Conservation (phyloP, 2,329 filamentous ascomycete species). For the Fusarium proliferatum region DNA sequence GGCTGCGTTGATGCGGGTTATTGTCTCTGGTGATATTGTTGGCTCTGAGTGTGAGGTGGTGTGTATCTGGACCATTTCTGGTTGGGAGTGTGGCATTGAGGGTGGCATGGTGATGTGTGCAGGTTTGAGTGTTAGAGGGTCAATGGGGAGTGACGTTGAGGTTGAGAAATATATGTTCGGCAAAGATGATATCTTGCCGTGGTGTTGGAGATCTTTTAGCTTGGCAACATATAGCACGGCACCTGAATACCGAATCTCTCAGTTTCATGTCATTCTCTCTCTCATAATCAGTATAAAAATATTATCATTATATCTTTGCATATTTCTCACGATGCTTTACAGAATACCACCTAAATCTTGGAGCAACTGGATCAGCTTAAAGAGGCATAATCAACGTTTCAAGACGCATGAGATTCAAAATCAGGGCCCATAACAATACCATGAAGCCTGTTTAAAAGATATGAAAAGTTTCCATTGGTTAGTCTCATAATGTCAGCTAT, state of each 20-base stretch:
- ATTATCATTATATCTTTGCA: accelerated
- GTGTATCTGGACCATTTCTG: conserved; percentile 1
- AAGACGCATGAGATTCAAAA: background rate
- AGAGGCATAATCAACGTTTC: too few species aligned
- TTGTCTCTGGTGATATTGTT: background rate
- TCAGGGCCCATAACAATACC: accelerated
- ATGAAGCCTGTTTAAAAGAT: accelerated
- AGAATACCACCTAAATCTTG: too few species aligned
- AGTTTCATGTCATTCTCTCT: too few species aligned
- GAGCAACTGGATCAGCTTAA: too few species aligned
- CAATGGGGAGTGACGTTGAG: background rate
- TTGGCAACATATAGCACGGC: background rate
- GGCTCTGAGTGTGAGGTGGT: accelerated
- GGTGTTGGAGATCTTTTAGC: background rate
- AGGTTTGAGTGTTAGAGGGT: accelerated
- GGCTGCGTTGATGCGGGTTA: conserved; percentile 29
- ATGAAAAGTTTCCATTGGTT: accelerated
- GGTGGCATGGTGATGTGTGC: background rate
- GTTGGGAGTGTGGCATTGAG: background rate
- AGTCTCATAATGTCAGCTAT: too few species aligned
- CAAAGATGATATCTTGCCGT: background rate
- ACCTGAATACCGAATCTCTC: too few species aligned
- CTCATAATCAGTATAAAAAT: accelerated
- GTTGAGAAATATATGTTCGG: background rate
- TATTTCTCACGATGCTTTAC: accelerated